Evolutionary conservation across 345 rosid genomes (phyloP).

Genomic region (Populus pruinosa): DNA sequence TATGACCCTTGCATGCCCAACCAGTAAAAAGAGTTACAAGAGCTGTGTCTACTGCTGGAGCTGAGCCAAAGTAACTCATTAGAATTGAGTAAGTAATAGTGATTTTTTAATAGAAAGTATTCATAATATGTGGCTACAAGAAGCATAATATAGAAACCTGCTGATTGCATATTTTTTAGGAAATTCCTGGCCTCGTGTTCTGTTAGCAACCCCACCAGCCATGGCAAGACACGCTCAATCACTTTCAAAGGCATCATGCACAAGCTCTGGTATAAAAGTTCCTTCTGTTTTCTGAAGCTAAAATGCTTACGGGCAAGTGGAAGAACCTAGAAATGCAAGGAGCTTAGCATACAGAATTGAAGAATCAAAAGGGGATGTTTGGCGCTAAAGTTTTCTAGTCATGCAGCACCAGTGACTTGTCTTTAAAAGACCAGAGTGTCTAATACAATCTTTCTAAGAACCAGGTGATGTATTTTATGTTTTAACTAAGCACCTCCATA

Average conservation of each 20-base stretch:
- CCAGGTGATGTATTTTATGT: background rate
- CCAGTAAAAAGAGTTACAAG: conserved; percentile 83
- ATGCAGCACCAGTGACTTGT: background rate
- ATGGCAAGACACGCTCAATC: conserved; percentile 86
- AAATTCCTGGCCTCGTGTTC: conserved; percentile 67
- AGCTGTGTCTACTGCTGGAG: conserved; percentile 63
- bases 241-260: conserved; percentile 85
- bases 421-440: conserved; percentile 1
- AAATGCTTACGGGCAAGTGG: conserved; percentile 75
- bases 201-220: conserved; percentile 67
- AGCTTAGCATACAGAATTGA: conserved; percentile 19
- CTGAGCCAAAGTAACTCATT: conserved; percentile 37
- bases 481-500: background rate
- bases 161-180: conserved; percentile 71
- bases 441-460: background rate
- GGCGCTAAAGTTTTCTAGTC: conserved; percentile 1
- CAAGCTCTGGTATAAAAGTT: conserved; percentile 77
- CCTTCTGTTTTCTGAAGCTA: conserved; percentile 68
- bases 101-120: background rate
- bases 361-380: conserved; percentile 5
- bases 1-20: conserved; percentile 91
- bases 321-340: conserved; percentile 60
- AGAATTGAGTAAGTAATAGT: conserved; percentile 4
- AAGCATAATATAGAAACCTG: conserved; percentile 44
- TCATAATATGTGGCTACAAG: conserved; percentile 1